Percentiles rank a stretch among this genome's conserved stretches.
These are phyloP conservation scores for Leccinum pellstonianum DNA, from an alignment of 768 basidiomycete species.

Conservation along the genomic window DNA sequence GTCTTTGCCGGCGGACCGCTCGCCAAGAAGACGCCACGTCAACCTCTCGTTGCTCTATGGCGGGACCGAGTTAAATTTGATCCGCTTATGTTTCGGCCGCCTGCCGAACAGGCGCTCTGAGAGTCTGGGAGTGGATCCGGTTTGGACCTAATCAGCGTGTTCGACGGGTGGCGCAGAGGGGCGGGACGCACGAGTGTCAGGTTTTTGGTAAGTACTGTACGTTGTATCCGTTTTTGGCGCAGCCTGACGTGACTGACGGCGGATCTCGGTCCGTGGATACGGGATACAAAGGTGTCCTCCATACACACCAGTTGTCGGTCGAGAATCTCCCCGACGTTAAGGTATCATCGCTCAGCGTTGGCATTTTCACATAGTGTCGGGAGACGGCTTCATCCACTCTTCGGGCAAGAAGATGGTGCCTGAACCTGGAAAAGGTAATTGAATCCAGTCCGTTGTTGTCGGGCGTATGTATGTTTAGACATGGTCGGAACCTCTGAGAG, in stretches of 20 bases:
- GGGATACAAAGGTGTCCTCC: slow-evolving; percentile 8
- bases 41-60: slow-evolving; percentile 36
- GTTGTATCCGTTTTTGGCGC: slow-evolving; percentile 34
- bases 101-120: slow-evolving; percentile 17
- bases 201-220: no score
- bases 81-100: slow-evolving; percentile 17
- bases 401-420: slow-evolving; percentile 36
- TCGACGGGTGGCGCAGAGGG: slow-evolving; percentile 36
- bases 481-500: slow-evolving; percentile 3
- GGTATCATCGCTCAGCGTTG: slow-evolving; percentile 18
- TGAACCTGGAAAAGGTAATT: slow-evolving; percentile 30
- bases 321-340: slow-evolving; percentile 37
- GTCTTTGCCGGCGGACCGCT: slow-evolving; percentile 38
- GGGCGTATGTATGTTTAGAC: slow-evolving; percentile 25
- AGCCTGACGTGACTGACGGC: background rate
- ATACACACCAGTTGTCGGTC: slow-evolving; percentile 26
- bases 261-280: no score
- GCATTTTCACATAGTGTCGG: no score
- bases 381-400: slow-evolving; percentile 33
- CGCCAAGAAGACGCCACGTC: slow-evolving; percentile 32
- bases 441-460: slow-evolving; percentile 18
- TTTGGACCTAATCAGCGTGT: slow-evolving; percentile 23
- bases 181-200: slow-evolving; percentile 33
- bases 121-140: slow-evolving; percentile 1
- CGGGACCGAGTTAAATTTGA: slow-evolving; percentile 35